Evolutionary conservation across 805 yeast species (phyloP), one percentile per base, ranked within the genome.

Genomic region (Wickerhamomyces silvicola): DNA sequence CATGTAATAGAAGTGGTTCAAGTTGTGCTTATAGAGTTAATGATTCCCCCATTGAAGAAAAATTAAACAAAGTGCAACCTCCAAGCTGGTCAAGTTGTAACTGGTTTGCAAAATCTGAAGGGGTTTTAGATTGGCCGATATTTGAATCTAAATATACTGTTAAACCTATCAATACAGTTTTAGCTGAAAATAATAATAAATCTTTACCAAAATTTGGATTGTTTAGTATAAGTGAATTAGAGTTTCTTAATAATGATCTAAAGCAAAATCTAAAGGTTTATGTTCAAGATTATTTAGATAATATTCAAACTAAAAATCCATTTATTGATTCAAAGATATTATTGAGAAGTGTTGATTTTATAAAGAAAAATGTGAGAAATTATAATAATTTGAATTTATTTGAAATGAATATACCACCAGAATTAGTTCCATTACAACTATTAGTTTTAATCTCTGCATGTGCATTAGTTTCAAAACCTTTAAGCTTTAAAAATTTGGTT

Each of bases 1-100:
- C 57, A n/a, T 70, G 76, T 37, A 5, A 18, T 4, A 47, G 42
- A 28, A 37, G 30, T 17, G 38, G 39, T 3, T 22, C 36, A 4
- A 26, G 27, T 2, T 49, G 54, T 34, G 21, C 33, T 11, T 49
- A 47, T 31, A 30, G 50, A 24, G 12, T 33, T 8, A 28, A 30
- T 15, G 31, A 33, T 11, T 4, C 30, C 28, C 11, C 19, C 12
- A 12, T 23, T 11, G 18, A 13, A 6, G n/a, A 5, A 5, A 14
- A 32, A 10, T 7, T 19, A 10, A 26, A 25, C 15, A 26, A 29
- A 16, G 22, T n/a, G 17, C 16, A 26, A 12, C 33, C 43, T 2
- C 48, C 43, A 4, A 25, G 19, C 14, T 43, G 48, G 46, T 38
- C 46, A 6, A 39, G 44, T 24, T 41, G 42, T 26, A 43, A 39